Base-by-base conservation (phyloP, 2,329 filamentous ascomycete genomes). In the Ophiognomonia clavigignenti-juglandacearum region DNA sequence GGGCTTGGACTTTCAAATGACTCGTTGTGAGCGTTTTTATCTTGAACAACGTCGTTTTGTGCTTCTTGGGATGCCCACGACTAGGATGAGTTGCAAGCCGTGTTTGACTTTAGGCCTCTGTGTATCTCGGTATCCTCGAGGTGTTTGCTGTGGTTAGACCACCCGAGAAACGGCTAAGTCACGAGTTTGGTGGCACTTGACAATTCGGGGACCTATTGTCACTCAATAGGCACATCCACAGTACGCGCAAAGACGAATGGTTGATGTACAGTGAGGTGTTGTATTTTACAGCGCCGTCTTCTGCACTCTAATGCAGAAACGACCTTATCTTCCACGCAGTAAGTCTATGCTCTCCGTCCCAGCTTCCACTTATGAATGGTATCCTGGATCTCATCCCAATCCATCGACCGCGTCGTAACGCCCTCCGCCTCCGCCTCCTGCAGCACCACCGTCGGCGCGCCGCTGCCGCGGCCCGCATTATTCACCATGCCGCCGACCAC, bases 341-440 rank as follows among this genome's bases (percentile, higher is more conserved):
- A 5, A 5, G 8, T 16, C 27, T 38, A 52, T 24, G 39, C 20
- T 51, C 68, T 63, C 60, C 77, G 79, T 5, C 91, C 91, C 52
- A 97, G 66, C 59, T 88, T 84, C 88, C 91, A 96, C 61, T 78
- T 77, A 37, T 83, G 80, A 58, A 97, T 93, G 45, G 85, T 76
- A 48, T 90, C 83, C 71, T 97, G 90, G 36, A 97, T 92, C 65
- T 95, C 86, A 43, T 86, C 85, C 91, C 93, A 97, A 22, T 75
- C 75, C 64, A 95, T 80, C 26, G 82, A 71, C 56, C 80, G 85
- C 54, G 81, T 75, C 59, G 74, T 82, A 23, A 85, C 74, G 0
- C 84, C 84, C 45, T 85, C 80, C 56, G 86, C 77, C 62, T 91
- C 82, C 20, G 89, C 89, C 70, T 96, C 92, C 72, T 97, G 92